A percentile compares a stretch with the other conserved stretches of the same genome.
These are phyloP conservation scores for Ramichloridium luteum DNA, from an alignment of 2,329 filamentous ascomycete species.

Conservation along the genomic window DNA sequence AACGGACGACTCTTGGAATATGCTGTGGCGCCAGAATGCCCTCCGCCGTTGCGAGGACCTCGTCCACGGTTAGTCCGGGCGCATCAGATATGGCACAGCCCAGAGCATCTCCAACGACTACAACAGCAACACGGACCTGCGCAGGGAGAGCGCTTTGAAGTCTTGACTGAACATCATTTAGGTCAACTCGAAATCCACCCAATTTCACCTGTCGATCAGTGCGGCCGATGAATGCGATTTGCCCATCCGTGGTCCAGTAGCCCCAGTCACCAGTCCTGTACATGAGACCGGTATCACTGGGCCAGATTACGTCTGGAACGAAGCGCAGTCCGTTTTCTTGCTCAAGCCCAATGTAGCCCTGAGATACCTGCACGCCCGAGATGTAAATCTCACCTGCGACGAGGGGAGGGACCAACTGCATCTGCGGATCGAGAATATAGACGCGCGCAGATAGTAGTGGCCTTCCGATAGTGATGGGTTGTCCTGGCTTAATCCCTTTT, in stretches of 20 bases:
- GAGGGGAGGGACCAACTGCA: slow-evolving; percentile 1
- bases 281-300: slow-evolving; percentile 1
- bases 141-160: neutral
- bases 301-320: slow-evolving; percentile 1
- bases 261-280: slow-evolving; percentile 5
- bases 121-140: slow-evolving; percentile 1
- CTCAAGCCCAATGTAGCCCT: slow-evolving; percentile 3
- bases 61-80: neutral
- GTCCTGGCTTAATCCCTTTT: neutral
- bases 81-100: slow-evolving; percentile 2
- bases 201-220: slow-evolving; percentile 4
- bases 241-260: slow-evolving; percentile 3
- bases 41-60: neutral
- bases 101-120: slow-evolving; percentile 3
- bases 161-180: slow-evolving; percentile 4
- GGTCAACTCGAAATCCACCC: slow-evolving; percentile 2
- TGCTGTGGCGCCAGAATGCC: slow-evolving; percentile 1
- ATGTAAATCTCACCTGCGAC: slow-evolving; percentile 4
- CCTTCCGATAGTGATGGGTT: slow-evolving; percentile 1
- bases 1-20: slow-evolving; percentile 1
- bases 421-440: slow-evolving; percentile 3
- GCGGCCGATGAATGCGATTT: slow-evolving; percentile 3
- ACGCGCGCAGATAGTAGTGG: slow-evolving; percentile 1
- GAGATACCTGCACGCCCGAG: neutral
- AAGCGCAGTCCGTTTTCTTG: slow-evolving; percentile 1